Percentiles rank a stretch among this genome's conserved stretches.
Evolutionary conservation across 2,329 filamentous ascomycete species (phyloP).

Genomic region (Aspergillus sp.): DNA sequence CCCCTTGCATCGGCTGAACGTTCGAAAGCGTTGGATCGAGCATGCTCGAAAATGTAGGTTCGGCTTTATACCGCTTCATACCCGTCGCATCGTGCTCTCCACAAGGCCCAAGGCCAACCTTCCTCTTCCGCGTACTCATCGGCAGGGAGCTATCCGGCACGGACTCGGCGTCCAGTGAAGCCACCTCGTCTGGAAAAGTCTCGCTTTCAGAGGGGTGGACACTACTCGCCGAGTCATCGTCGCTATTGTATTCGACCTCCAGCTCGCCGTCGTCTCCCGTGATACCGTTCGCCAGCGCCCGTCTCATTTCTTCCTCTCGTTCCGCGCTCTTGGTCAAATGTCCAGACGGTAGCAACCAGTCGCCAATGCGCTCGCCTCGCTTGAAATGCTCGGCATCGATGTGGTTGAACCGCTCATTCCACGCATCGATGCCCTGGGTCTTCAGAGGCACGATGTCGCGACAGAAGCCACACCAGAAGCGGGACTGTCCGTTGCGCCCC

Average conservation of each 20-base stretch:
- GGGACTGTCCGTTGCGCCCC: conserved; percentile 60
- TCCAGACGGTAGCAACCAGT: conserved; percentile 31
- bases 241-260: conserved; percentile 8
- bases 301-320: conserved; percentile 7
- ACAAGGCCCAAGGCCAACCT: conserved; percentile 1
- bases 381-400: conserved; percentile 61
- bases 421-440: conserved; percentile 52
- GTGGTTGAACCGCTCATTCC: conserved; percentile 66
- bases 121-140: conserved; percentile 13
- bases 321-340: conserved; percentile 20
- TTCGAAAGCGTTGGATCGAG: neutral
- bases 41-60: neutral
- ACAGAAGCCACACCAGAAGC: conserved; percentile 91
- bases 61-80: neutral
- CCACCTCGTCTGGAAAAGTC: conserved; percentile 6
- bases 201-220: conserved; percentile 9
- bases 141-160: neutral
- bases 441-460: conserved; percentile 52
- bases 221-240: conserved; percentile 14
- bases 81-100: neutral
- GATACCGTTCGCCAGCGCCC: neutral
- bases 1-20: neutral
- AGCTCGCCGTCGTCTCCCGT: conserved; percentile 3
- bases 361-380: conserved; percentile 32
- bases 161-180: conserved; percentile 2